Percentiles rank a stretch among this genome's conserved stretches.
Evolutionary conservation across 768 basidiomycete genomes (phyloP).

Genomic region (Cubamyces sp.): DNA sequence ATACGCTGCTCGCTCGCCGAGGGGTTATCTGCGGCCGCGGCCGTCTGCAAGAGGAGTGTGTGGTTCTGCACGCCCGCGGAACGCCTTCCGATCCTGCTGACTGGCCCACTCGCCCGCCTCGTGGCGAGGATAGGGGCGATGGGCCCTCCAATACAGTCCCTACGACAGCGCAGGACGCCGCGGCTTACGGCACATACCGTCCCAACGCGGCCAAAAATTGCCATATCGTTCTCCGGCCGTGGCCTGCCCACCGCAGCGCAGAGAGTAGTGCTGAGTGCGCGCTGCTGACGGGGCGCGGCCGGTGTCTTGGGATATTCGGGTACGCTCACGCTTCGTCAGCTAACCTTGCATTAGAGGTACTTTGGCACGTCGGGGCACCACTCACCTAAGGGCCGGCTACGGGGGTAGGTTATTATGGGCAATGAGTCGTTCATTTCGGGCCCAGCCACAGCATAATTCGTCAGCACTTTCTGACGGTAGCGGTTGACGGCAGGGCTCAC

Average conservation of each 20-base stretch:
- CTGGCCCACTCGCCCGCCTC: conserved; percentile 8
- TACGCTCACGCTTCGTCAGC: background rate
- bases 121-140: conserved; percentile 15
- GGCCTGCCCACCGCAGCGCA: background rate
- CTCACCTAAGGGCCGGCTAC: too few relatives aligned
- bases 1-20: too few relatives aligned
- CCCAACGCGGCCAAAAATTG: background rate
- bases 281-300: background rate
- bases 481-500: background rate
- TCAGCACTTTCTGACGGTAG: too few relatives aligned
- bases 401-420: too few relatives aligned
- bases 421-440: too few relatives aligned
- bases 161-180: conserved; percentile 1
- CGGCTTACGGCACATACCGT: conserved; percentile 2
- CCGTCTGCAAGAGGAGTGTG: too few relatives aligned
- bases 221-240: background rate
- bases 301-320: background rate
- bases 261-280: background rate
- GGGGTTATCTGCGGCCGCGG: too few relatives aligned
- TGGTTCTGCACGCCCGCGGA: conserved; percentile 5
- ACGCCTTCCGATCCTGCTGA: conserved; percentile 7
- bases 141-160: conserved; percentile 2
- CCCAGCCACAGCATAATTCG: too few relatives aligned
- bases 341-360: background rate
- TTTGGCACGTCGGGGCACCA: conserved; percentile 1